Conservation (phyloP, 768 basidiomycete genomes). For the Amanita pseudoporphyria region DNA sequence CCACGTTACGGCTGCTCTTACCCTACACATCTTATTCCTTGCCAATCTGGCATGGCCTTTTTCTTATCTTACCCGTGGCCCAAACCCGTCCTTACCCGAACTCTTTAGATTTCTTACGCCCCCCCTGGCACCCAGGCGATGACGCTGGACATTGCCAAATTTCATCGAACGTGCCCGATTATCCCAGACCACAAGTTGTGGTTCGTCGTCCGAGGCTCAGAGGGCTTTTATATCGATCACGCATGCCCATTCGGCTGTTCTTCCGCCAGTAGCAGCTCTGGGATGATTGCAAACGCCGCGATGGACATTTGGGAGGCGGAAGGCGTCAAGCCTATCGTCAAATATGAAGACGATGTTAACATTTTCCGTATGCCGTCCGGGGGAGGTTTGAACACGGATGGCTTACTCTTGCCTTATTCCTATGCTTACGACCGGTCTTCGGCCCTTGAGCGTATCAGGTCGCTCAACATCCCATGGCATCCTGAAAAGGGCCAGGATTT, state of each 20-base stretch:
- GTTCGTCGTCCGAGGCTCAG: constrained; percentile 19
- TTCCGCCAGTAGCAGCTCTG: constrained; percentile 21
- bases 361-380: constrained; percentile 13
- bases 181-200: constrained; percentile 22
- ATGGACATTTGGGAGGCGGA: constrained; percentile 20
- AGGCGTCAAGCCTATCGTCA: constrained; percentile 12
- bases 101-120: constrained; percentile 19
- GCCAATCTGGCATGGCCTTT: too few species aligned
- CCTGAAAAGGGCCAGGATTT: constrained; percentile 19
- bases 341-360: constrained; percentile 19
- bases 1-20: too few species aligned
- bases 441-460: constrained; percentile 9
- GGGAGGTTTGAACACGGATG: background rate
- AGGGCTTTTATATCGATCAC: constrained; percentile 24
- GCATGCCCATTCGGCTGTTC: constrained; percentile 19
- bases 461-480: constrained; percentile 21
- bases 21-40: too few species aligned
- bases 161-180: constrained; percentile 23
- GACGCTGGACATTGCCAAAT: too few species aligned
- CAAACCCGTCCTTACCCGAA: too few species aligned
- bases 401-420: background rate
- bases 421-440: constrained; percentile 16
- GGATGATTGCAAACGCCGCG: constrained; percentile 19
- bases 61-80: too few species aligned
- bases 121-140: constrained; percentile 22